A percentile compares a stretch with the other conserved stretches of the same genome.
Evolutionary conservation across 208 protist species (phyloP).

Genomic region (Entamoeba histolytica): DNA sequence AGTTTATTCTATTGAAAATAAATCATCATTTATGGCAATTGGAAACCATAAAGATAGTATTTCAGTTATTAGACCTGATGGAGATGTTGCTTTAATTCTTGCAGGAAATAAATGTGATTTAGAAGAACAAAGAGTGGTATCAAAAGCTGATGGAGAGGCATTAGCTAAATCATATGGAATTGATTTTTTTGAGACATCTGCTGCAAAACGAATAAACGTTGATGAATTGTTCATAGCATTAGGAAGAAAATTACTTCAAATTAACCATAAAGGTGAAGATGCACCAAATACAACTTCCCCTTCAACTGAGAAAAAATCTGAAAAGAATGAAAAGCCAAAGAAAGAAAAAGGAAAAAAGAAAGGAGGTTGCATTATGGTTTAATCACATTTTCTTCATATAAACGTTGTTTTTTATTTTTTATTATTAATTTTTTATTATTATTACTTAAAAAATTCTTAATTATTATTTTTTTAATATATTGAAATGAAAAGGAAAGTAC

Average conservation of each 20-base stretch:
- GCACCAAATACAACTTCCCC: too few species aligned
- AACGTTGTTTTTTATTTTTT: too few species aligned
- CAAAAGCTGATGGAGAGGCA: constrained; percentile 12
- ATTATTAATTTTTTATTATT: too few species aligned
- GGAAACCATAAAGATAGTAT: constrained; percentile 41
- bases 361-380: background rate
- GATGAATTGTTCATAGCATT: background rate
- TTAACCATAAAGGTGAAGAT: background rate
- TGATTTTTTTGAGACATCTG: constrained; percentile 29
- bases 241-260: background rate
- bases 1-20: constrained; percentile 46
- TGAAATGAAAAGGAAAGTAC: too few species aligned
- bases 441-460: too few species aligned
- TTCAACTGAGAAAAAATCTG: background rate
- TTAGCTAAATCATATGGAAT: constrained; percentile 24
- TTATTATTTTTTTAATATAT: too few species aligned
- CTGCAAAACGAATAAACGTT: background rate
- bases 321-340: background rate
- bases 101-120: constrained; percentile 40
- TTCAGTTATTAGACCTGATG: background rate
- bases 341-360: background rate
- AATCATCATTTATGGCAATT: constrained; percentile 40
- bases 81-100: constrained; percentile 33
- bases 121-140: constrained; percentile 1
- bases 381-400: too few species aligned